A percentile compares a stretch with the other conserved stretches of the same genome.
phyloP scores from a whole-genome alignment of 768 basidiomycete species.

The Naematelia aurantialba region DNA sequence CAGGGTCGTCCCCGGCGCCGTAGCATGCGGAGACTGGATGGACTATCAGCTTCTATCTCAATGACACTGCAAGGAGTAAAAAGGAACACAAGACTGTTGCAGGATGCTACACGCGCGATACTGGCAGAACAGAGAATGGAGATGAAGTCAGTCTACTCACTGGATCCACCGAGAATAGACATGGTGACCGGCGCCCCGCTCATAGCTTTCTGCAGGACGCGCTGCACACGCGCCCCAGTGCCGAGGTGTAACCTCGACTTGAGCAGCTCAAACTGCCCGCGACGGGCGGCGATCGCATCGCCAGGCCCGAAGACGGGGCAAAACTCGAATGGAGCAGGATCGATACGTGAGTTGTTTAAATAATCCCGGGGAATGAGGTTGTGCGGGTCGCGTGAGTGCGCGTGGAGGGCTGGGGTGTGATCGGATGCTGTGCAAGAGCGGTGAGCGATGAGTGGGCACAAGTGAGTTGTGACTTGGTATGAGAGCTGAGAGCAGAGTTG shows the following conservation, averaged over 20 bases:
- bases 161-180: slow-evolving; percentile 81
- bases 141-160: slow-evolving; percentile 56
- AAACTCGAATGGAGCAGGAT: slow-evolving; percentile 73
- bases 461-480: too few relatives aligned
- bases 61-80: neutral
- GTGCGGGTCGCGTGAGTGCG: slow-evolving; percentile 21
- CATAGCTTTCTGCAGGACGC: slow-evolving; percentile 76
- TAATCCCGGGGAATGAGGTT: slow-evolving; percentile 66
- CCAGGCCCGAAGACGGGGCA: slow-evolving; percentile 82
- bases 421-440: neutral
- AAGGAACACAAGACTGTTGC: neutral
- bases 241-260: slow-evolving; percentile 73
- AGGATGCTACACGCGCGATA: too few relatives aligned
- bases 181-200: slow-evolving; percentile 83
- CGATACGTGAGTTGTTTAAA: slow-evolving; percentile 60
- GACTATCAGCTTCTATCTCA: slow-evolving; percentile 8
- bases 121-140: neutral
- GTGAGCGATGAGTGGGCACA: too few relatives aligned
- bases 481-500: too few relatives aligned
- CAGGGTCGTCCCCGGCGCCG: slow-evolving; percentile 85
- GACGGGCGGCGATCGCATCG: slow-evolving; percentile 72
- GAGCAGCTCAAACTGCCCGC: slow-evolving; percentile 69
- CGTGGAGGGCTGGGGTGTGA: neutral
- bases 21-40: slow-evolving; percentile 81
- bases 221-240: slow-evolving; percentile 74